Base-by-base conservation (phyloP, 768 basidiomycete species). In the Pleurotus sapidus region DNA sequence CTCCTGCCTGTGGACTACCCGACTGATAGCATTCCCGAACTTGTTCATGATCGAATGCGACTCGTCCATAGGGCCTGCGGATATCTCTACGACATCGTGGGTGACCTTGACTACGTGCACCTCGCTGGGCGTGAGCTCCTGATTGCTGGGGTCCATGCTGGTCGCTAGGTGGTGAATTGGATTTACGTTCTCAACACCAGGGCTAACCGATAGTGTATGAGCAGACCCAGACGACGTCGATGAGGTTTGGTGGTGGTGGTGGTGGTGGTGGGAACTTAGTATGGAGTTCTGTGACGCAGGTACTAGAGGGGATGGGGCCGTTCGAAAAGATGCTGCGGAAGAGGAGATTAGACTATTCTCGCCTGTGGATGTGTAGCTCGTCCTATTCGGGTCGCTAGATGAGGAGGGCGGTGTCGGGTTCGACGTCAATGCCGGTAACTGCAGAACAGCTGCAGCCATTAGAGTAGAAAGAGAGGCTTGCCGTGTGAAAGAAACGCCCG, bases 41-140 rank as follows among this genome's bases (percentile, higher is more conserved):
- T 70, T 71, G 59, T 71, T 71, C 23, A 74, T 56, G 40, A 74
- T 62, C 14, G 5, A 25, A 48, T 48, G 46, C 11, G 74, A 64
- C 45, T 68, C 68, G 6, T 72, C 64, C 51, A 68, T 63, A 45
- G 69, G 65, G 54, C 74, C 73, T 8, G 76, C 53, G 57, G 77
- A 75, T 57, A 81, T 64, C 58, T 75, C 67, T 56, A 82, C 73
- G 11, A 65, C 64, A 64, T 86, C 81, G 27, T 74, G 71, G 4
- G 81, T 78, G 49, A 86, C 78, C 64, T 80, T 80, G 55, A 84
- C 68, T 51, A 85, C 74, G 61, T 83, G 83, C 14, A 83, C 67
- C 59, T 84, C 81, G 61, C 82, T 78, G 14, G 76, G 38, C 20
- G 25, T 24, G 15, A 40, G 6, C 15, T 18, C 9, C 4, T 18